Evolutionary conservation across 805 yeast species (phyloP), one percentile per base, ranked within the genome.

Genomic region (Starmerella scarabaei): DNA sequence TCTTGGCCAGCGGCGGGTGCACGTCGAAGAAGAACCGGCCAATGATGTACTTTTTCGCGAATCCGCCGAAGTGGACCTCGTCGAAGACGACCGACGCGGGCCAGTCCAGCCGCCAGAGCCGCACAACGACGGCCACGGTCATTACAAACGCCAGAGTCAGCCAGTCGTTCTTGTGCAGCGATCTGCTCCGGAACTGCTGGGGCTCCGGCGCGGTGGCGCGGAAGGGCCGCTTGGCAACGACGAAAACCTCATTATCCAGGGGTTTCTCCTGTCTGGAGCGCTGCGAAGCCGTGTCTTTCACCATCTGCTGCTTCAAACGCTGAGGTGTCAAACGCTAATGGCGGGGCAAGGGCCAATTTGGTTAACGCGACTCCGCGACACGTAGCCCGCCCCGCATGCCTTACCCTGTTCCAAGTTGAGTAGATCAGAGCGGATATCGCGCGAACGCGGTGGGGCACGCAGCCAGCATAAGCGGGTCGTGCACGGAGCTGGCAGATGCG

Each of bases 21-120:
- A 77, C 77, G 51, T 77, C 85, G 50, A 78, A 63, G 58, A 76
- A 78, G 55, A 73, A 77, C 30, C 68, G 64, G 19, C 82, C 81
- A 37, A 63, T 63, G 47, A 66, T 66, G 63, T 85, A 91, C 60
- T 81, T 76, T 43, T 78, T 70, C 24, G 95, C 94, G 63, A 88
- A 91, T n/a, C 93, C 93, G 41, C 98, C 98, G 54, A 91, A 91
- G 61, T 82, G 93, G 20, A 47, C 50, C 59, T 88, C 98, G 59
- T 85, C 95, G 50, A 82, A 82, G 11, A 88, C 94, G 28, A 85
- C 93, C 21, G 86, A 74, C 52, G 75, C 62, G 30, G 99, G 99
- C 46, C 63, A 55, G 21, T 70, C 64, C 43, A 91, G 64, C 39
- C 69, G 64, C 49, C 67, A 64, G 38, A 80, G 65, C 51, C 99